Evolutionary conservation across 2,329 filamentous ascomycete species (phyloP).

Genomic region (Sporothrix phasma): DNA sequence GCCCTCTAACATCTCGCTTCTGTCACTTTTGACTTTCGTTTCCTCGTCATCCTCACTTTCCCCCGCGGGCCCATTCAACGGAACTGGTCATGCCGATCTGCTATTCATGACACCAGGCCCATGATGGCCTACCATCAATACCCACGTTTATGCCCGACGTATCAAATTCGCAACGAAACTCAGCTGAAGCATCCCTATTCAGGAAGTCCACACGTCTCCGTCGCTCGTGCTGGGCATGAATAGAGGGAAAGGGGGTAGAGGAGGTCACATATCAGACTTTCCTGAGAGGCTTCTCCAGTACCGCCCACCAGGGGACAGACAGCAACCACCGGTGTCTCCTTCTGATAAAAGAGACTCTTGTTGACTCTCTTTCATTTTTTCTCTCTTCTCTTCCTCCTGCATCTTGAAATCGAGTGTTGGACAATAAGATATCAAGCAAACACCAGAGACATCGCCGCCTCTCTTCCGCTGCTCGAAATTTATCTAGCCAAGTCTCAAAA

Average conservation of each 20-base stretch:
- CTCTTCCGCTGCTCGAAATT: too few relatives aligned
- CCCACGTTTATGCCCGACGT: not conserved
- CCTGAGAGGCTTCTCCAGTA: not conserved
- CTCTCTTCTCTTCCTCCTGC: not conserved
- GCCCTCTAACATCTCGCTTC: not conserved
- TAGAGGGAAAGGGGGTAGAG: not conserved
- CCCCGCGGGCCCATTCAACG: too few relatives aligned
- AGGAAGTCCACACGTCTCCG: not conserved
- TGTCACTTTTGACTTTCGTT: slow-evolving; percentile 5
- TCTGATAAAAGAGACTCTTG: not conserved
- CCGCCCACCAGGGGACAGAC: not conserved
- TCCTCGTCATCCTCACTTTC: not conserved
- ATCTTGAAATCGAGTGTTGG: not conserved
- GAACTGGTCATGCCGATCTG: slow-evolving; percentile 1
- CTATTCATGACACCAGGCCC: slow-evolving; percentile 6
- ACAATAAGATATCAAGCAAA: not conserved
- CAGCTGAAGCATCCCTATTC: not conserved
- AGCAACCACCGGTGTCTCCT: not conserved
- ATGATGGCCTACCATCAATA: not conserved
- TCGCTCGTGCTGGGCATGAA: not conserved
- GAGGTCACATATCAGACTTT: slow-evolving; percentile 1
- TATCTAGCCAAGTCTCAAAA: not conserved
- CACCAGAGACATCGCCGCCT: not conserved
- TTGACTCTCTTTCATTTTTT: not conserved
- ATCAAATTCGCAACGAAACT: not conserved